Evolutionary conservation across 148 eudicot species (phyloP), one percentile per base, ranked within the genome.

Genomic region (Oxyria digyna): DNA sequence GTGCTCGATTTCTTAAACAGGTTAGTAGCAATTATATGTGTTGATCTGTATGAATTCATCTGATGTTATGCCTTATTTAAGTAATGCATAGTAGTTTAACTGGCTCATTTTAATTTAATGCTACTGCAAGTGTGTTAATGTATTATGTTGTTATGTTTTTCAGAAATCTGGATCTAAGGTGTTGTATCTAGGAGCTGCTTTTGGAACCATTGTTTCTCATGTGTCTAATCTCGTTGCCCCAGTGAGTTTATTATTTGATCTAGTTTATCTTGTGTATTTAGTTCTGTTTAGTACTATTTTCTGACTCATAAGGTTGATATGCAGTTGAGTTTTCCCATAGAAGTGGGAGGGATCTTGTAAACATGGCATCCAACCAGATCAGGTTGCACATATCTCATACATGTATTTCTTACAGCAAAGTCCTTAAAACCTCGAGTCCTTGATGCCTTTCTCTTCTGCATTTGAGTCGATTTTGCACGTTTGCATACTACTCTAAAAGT

Each of bases 1-100:
- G 99, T 62, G 99, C 99, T 80, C 97, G 99, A 41, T 95, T 85
- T 73, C 96, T 95, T 55, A 95, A 95, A 75, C 97, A 88, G 94
- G 99, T 95, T 63, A 62, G 89, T 81, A 35, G 77, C 38, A 37
- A 66, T 27, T 43, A 62, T 50, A 31, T 45, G 26, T 50, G 20
- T 12, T 50, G 57, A 18, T 8, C 0, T 50, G 57, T n/a, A 50
- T 10, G 26, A 50, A 10, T 50, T 20, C 57, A 50, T 50, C 9
- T 18, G 10, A 8, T 20, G 57, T 20, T 50, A 50, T 50, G 57
- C 11, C 57, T 50, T 50, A 21, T 18, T 1, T 3, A 6, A 21
- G 20, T 8, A 50, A 20, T 50, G 57, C 57, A 18, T 20, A 20
- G 21, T 21, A n/a, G 27, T 50, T 50, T 5, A 7, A 14, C 4